Conservation (phyloP, 192 early-diverging fungal species). For the Linnemannia schmuckeri region DNA sequence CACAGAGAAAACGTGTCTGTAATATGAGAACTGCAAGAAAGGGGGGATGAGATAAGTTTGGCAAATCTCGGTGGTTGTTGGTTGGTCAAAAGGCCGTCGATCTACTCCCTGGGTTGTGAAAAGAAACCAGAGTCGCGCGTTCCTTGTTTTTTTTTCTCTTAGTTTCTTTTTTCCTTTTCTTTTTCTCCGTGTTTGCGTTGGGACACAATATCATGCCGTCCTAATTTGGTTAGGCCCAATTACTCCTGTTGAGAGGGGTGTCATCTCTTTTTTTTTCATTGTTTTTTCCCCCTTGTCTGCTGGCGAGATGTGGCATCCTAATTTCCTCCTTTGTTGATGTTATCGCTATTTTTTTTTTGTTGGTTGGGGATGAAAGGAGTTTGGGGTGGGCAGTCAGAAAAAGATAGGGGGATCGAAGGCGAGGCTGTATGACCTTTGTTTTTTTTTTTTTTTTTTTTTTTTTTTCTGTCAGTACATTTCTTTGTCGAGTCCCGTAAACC, state of each 20-base stretch:
- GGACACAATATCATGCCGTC: not conserved
- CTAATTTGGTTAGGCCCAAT: not conserved
- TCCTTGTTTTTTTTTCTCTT: not conserved
- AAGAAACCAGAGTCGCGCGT: not conserved
- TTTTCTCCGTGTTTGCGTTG: not conserved
- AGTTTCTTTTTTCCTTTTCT: not conserved
- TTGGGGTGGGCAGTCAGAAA: not conserved
- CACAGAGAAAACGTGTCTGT: no score
- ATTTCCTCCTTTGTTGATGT: not conserved
- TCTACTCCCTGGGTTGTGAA: not conserved
- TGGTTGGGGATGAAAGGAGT: not conserved
- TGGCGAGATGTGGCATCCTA: not conserved
- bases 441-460: not conserved
- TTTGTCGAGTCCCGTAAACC: not conserved
- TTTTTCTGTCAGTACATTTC: not conserved
- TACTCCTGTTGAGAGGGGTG: not conserved
- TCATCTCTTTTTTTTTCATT: not conserved
- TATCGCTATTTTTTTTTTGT: not conserved
- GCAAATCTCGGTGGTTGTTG: no score
- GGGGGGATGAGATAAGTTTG: no score
- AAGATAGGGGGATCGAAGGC: not conserved
- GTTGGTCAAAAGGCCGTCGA: not conserved
- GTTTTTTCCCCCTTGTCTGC: not conserved
- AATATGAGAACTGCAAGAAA: no score
- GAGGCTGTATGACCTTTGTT: not conserved